Conservation (phyloP, 129 eudicot species). For the Flaveria ramosissima region DNA sequence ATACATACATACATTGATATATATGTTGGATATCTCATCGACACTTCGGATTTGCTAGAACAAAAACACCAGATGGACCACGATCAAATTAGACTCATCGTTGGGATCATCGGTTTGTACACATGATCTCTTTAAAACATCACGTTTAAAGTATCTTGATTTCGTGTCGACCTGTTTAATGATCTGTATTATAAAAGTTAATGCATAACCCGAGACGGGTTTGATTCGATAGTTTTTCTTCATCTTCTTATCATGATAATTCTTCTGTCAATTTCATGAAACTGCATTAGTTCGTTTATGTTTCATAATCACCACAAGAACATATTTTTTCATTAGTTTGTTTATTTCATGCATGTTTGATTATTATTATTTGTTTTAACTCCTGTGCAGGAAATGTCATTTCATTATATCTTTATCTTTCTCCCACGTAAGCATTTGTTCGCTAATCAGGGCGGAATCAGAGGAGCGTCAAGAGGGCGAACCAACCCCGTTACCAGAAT, state of each 20-base stretch:
- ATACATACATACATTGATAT: not conserved
- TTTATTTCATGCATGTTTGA: conserved; percentile 9
- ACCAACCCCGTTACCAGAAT: too few relatives aligned
- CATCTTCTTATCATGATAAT: too few relatives aligned
- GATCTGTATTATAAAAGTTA: conserved; percentile 9
- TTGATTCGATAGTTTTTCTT: too few relatives aligned
- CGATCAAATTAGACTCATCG: conserved; percentile 42
- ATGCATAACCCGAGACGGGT: not conserved
- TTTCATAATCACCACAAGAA: too few relatives aligned
- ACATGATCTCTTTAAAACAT: conserved; percentile 10
- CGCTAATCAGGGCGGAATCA: not conserved
- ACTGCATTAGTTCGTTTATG: too few relatives aligned
- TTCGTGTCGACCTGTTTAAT: not conserved
- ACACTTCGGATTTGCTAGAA: conserved; percentile 4
- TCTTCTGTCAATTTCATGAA: not conserved
- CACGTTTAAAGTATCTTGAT: not conserved
- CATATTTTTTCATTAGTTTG: not conserved
- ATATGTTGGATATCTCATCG: not conserved
- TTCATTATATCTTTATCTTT: conserved; percentile 67
- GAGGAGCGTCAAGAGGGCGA: too few relatives aligned
- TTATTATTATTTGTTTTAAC: not conserved
- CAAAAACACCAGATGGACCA: conserved; percentile 17
- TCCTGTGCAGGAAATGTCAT: conserved; percentile 70
- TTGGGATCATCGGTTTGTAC: conserved; percentile 63
- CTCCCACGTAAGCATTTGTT: conserved; percentile 57